Evolutionary conservation across 805 yeast species (phyloP).

Genomic region (Candida michaelii): DNA sequence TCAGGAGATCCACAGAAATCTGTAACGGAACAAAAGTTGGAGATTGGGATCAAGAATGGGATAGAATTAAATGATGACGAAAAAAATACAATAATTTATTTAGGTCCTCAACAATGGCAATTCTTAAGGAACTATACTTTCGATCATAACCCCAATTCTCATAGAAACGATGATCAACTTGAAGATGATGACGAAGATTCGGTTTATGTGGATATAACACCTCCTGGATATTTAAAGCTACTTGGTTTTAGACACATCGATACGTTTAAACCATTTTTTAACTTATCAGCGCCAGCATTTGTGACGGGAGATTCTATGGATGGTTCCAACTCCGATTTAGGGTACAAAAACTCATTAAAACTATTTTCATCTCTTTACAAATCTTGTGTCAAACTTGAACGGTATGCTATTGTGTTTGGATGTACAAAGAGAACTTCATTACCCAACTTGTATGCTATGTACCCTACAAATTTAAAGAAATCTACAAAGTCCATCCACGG

Average conservation of each 20-base stretch:
- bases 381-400: conserved; percentile 49
- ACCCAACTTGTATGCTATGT: conserved; percentile 59
- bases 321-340: conserved; percentile 36
- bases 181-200: conserved; percentile 18
- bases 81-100: conserved; percentile 21
- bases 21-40: conserved; percentile 37
- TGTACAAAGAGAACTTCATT: conserved; percentile 50
- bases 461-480: conserved; percentile 46
- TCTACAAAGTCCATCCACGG: conserved; percentile 17
- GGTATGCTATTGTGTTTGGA: conserved; percentile 75
- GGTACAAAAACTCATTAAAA: conserved; percentile 58
- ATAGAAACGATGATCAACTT: conserved; percentile 10
- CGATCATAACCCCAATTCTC: conserved; percentile 25
- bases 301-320: conserved; percentile 62
- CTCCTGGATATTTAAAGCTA: conserved; percentile 56
- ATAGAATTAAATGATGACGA: conserved; percentile 22
- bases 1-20: conserved; percentile 29
- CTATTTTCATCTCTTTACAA: conserved; percentile 70
- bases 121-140: conserved; percentile 34
- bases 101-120: conserved; percentile 25
- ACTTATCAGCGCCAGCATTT: conserved; percentile 55
- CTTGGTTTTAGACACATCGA: conserved; percentile 61
- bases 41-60: conserved; percentile 33
- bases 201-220: conserved; percentile 17
- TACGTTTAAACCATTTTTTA: conserved; percentile 51